Base-by-base conservation (phyloP, 2,329 filamentous ascomycete species). In the Colletotrichum gigasporum region DNA sequence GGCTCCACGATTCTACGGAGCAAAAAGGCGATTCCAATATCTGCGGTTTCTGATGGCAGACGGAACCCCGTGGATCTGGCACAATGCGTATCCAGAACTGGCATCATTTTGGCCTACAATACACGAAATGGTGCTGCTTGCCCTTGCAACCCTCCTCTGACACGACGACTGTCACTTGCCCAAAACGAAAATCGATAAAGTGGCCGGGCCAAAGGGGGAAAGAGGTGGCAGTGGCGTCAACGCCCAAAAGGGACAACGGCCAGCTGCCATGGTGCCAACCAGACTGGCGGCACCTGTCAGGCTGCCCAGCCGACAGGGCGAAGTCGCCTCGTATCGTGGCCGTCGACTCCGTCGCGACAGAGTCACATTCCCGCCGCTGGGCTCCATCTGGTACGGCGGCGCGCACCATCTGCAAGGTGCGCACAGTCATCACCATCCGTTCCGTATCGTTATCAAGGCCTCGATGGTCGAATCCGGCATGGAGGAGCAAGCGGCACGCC, bases 281-380 rank as follows among this genome's bases (percentile, higher is more conserved):
- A 35, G 41, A 39, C n/a, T 20, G 35, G 30, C 51, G 32, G 30
- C 58, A 65, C 58, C 58, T 65, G 50, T n/a, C n/a, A n/a, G n/a
- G n/a, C n/a, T n/a, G n/a, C n/a, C n/a, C n/a, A n/a, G n/a, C n/a
- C n/a, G n/a, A 22, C 51, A 65, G 26, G 48, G 26, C 32, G 30
- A 61, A 34, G 44, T 45, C 44, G 45, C 39, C 62, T 67, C 65
- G 65, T 67, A 62, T 67, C 50, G 24, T 50, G 7, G 45, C 39
- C 37, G 39, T 41, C 30, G 28, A 26, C 32, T 22, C 45, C 50
- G 37, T 42, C 44, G 47, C 32, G 16, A 16, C 24, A 47, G 51
- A 65, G 63, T 47, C 58, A 57, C 39, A 51, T 20, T 52, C 22
- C 37, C 35, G 57, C 37, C 45, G 51, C 63, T 47, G 41, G 30